Base-by-base conservation (phyloP, 164 flowering plant genomes). In the Liquidambar formosana region DNA sequence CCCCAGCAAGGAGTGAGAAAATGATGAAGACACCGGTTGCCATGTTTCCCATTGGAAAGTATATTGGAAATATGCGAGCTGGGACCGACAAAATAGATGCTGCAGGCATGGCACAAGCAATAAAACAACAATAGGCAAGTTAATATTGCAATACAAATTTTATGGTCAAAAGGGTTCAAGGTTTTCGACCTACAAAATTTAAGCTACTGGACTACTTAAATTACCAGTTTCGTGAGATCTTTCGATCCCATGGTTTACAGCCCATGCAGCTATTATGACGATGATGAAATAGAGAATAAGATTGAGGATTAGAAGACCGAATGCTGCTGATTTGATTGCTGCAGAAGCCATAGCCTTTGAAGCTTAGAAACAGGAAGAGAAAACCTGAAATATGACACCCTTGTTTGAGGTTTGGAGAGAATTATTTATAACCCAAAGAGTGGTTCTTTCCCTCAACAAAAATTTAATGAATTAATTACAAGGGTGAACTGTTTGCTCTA, bases 21-120 rank as follows among this genome's bases (percentile, higher is more conserved):
- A 88, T 75, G 43, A 89, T 76, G 62, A 95, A 83, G 79, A 84
- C 82, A 23, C 97, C 97, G 0, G 97, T 95, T 0, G 94, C 99
- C 88, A 82, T 74, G 80, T 92, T 94, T 4, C 98, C 97, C 12
- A 84, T 62, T 18, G 97, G 97, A 64, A 81, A 89, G 79, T 81
- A 88, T 22, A 95, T 84, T 0, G 96, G 97, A 70, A 95, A 93
- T 49, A 87, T 69, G 2, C 69, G 79, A 5, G 85, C 91, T 0
- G 94, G 97, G 15, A 79, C 66, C 0, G 76, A 5, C 53, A 86
- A 54, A 27, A 49, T 71, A 25, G 90, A 80, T 5, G 87, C 97
- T 89, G 88, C 81, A 78, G 18, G 4, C 26, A 23, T 11, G 33
- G 49, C 10, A 1, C 41, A 22, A 11, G 57, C 1, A 33, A 4